Evolutionary conservation across 345 rosid species (phyloP).

Genomic region (Bruguiera gymnorhiza): DNA sequence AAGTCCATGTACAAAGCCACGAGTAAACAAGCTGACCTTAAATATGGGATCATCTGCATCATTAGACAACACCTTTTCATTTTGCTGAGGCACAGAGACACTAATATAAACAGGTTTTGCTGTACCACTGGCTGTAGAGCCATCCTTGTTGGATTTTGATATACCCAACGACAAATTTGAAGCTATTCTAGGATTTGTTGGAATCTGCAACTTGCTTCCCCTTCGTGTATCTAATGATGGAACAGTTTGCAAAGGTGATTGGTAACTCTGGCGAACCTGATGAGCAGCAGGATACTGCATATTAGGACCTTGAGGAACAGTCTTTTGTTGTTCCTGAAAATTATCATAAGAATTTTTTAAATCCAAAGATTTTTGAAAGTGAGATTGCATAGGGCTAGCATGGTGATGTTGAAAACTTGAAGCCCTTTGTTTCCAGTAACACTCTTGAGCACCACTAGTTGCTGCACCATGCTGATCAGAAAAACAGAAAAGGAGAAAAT

Average conservation of each 20-base stretch:
- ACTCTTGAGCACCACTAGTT: conserved; percentile 57
- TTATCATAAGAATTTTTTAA: conserved; percentile 55
- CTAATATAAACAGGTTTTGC: conserved; percentile 82
- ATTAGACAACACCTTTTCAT: conserved; percentile 39
- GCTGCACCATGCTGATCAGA: conserved; percentile 59
- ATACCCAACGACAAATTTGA: conserved; percentile 76
- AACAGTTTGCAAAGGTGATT: conserved; percentile 42
- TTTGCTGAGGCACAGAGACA: conserved; percentile 62
- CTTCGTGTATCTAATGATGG: conserved; percentile 57
- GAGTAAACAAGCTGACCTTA: conserved; percentile 47
- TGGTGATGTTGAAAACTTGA: conserved; percentile 58
- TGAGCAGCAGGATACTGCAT: conserved; percentile 50
- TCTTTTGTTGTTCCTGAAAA: conserved; percentile 66
- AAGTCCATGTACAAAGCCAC: background rate
- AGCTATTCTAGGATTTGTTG: conserved; percentile 95
- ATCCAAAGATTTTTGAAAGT: conserved; percentile 59
- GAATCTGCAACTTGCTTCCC: conserved; percentile 85
- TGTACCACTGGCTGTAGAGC: conserved; percentile 33
- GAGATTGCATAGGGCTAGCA: conserved; percentile 52
- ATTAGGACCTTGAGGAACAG: conserved; percentile 55
- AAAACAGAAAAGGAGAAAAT: conserved; percentile 22
- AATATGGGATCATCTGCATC: conserved; percentile 59
- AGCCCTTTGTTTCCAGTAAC: conserved; percentile 64
- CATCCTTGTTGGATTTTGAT: conserved; percentile 63
- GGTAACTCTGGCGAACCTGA: conserved; percentile 54